Evolutionary conservation across 2,329 filamentous ascomycete species (phyloP), one percentile per base, ranked within the genome.

Genomic region (Paecilomyces sp.): DNA sequence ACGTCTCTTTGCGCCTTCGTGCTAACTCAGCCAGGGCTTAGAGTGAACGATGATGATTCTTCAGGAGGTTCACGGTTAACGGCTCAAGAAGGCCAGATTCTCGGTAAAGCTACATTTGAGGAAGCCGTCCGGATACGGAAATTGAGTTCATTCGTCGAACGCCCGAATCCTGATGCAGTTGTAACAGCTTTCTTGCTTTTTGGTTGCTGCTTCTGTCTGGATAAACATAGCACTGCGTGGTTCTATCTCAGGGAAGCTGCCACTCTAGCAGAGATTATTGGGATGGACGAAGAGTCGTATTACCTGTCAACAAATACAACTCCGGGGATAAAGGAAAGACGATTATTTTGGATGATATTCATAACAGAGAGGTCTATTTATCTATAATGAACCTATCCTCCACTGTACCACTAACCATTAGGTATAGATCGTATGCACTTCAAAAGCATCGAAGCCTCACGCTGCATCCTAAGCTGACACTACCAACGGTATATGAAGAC

Each of bases 151-250:
- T 70, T 68, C 54, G 60, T 71, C 28, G 70, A 70, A 18, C 60
- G 62, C 47, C 68, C 70, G 3, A 69, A 67, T 13, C 55, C 70
- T 30, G 61, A 59, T 31, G 65, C 68, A 1, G 63, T 69, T 50
- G 85, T 84, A 61, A 88, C 86, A 51, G 89, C 86, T 64, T 89
- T 87, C 72, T 90, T 91, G 72, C 72, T 91, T 41, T 90, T 88
- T 64, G 86, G 82, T 53, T 87, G 85, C 66, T 83, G 85, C 70
- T 86, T 87, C 64, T 84, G 82, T 22, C 76, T 88, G 55, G 87
- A 89, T 61, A 79, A 86, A 71, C 86, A 90, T 70, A 85, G 88
- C 64, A 85, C 85, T 71, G 88, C 87, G 2, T 91, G 88, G 88
- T 90, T 85, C 68, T 83, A 89, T 70, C 76, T 91, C 15, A 83